Conservation (phyloP, 2,329 filamentous ascomycete species). For the Dryadomyces quercus-mongolicae region DNA sequence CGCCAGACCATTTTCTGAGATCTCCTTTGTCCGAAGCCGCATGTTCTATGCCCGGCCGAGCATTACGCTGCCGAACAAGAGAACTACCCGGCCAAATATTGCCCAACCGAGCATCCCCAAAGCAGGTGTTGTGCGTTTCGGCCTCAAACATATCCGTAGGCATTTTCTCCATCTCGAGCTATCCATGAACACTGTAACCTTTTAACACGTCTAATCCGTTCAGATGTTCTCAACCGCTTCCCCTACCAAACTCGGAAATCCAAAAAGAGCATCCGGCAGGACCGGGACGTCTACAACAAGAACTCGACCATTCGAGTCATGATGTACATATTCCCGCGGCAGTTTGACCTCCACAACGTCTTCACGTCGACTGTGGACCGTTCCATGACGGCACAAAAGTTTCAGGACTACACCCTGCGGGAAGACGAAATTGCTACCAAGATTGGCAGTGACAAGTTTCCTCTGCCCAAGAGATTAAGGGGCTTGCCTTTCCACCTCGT, state of each 20-base stretch:
- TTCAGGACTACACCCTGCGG: constrained; percentile 76
- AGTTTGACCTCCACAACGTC: constrained; percentile 86
- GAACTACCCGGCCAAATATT: no score
- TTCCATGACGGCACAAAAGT: constrained; percentile 55
- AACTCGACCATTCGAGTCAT: constrained; percentile 57
- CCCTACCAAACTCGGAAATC: constrained; percentile 25
- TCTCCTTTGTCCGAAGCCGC: constrained; percentile 66
- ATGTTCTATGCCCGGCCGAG: constrained; percentile 76
- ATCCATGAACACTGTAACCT: no score
- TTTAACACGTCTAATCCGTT: constrained; percentile 21
- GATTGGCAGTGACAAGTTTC: constrained; percentile 17
- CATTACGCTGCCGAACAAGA: no score
- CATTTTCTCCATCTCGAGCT: background rate
- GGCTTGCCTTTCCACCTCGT: constrained; percentile 49
- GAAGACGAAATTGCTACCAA: constrained; percentile 61
- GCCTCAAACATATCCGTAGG: constrained; percentile 72
- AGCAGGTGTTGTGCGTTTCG: constrained; percentile 55
- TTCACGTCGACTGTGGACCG: constrained; percentile 60
- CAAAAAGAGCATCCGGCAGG: constrained; percentile 13
- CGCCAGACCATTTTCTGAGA: constrained; percentile 36
- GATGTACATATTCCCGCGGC: constrained; percentile 88
- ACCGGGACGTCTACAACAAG: constrained; percentile 19
- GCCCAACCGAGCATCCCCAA: constrained; percentile 60
- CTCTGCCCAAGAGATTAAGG: constrained; percentile 54
- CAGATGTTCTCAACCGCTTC: constrained; percentile 73